phyloP scores from a whole-genome alignment of 306 rosid species.

The Rosa multiflora region DNA sequence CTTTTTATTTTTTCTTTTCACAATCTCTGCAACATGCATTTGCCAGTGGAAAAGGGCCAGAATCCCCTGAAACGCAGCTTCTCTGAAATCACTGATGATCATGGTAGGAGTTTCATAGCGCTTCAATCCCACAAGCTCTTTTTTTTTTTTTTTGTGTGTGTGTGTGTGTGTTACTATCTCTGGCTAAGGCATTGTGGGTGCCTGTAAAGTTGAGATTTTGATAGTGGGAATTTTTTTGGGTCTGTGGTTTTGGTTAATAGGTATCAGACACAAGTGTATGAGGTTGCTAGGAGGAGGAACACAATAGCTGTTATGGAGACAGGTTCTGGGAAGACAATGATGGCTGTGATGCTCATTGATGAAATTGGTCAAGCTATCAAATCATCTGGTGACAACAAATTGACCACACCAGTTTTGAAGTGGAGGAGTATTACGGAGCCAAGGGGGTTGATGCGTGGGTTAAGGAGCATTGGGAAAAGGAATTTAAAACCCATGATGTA shows the following conservation, averaged over 20 bases:
- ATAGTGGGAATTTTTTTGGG: conserved; percentile 2
- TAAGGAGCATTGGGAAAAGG: conserved; percentile 64
- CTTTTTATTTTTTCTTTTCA: neutral
- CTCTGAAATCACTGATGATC: conserved; percentile 12
- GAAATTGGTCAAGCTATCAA: conserved; percentile 44
- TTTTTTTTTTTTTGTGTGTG: neutral
- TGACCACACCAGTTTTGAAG: conserved; percentile 52
- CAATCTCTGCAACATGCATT: conserved; percentile 26
- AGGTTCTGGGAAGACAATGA: conserved; percentile 76
- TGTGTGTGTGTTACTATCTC: neutral
- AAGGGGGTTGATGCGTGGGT: conserved; percentile 83
- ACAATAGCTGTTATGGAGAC: conserved; percentile 84
- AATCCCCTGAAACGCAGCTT: conserved; percentile 27
- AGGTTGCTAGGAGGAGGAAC: conserved; percentile 65
- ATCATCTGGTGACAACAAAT: conserved; percentile 39
- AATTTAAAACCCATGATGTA: conserved; percentile 61
- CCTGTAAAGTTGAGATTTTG: neutral
- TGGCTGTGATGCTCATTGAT: conserved; percentile 75
- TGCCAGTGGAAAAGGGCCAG: conserved; percentile 6
- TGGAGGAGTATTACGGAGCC: conserved; percentile 75
- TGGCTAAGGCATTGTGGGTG: neutral
- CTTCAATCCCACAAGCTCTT: conserved; percentile 51
- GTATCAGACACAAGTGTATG: conserved; percentile 64
- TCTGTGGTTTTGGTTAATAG: conserved; percentile 23
- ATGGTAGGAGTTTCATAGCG: conserved; percentile 18